Base-by-base conservation (phyloP, 768 basidiomycete species). In the Phaffia tasmanica region DNA sequence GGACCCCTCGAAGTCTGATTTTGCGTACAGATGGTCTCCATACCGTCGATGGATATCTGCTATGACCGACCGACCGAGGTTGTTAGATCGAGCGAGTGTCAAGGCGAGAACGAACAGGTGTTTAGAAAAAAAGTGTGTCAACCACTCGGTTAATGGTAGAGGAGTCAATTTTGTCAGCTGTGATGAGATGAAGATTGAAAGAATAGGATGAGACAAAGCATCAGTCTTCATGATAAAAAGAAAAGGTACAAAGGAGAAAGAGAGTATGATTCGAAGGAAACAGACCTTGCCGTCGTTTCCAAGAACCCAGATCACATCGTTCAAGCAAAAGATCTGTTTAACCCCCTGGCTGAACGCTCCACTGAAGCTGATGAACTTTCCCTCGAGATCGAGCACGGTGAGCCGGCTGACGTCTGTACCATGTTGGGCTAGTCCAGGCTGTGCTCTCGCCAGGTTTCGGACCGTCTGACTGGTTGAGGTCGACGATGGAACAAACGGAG, bases 41-140 rank as follows among this genome's bases (percentile, higher is more conserved):
- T 92, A 94, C 66, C 86, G 85, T 9, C 84, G 79, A 72, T 93
- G 87, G 25, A 97, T 92, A 71, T 95, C 91, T 0, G 90, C 89
- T 1, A 94, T 81, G 42, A 83, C 86, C 0, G 81, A 75, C 25
- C 83, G 81, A 53, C 89, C 86, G 23, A 95, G 79, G 14, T 81
- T 81, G 69, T 89, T 87, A 0, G 86, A 87, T 71, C 85, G 81
- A 2, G 92, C 95, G 15, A 98, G 80, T 65, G 83, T 85, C 46
- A 97, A 78, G 0, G 94, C 93, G 3, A 94, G 81, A 0, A 81
- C 76, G 73, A 86, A 95, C n/a, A 77, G 70, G 64, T 62, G 51
- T 30, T 68, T 68, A 21, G 62, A 63, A 48, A 54, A 68, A 16
- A 54, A 68, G 49, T 25, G 61, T 50, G 30, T 54, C 30, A 25